phyloP scores from a whole-genome alignment of 805 yeast species.

The Alloascoidea hylecoeti region DNA sequence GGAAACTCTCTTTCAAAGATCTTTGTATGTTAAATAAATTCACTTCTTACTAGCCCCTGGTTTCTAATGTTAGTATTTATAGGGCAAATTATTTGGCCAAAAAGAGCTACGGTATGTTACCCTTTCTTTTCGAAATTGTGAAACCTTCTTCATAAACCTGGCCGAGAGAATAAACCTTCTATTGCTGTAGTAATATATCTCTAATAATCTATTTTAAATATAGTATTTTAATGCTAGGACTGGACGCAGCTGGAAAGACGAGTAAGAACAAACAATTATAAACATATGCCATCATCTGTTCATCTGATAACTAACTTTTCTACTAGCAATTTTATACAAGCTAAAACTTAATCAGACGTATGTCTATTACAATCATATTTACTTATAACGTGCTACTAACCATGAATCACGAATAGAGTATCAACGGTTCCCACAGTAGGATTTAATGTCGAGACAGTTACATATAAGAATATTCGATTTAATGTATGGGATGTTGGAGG shows the following conservation, averaged over 20 bases:
- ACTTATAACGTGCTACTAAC: not conserved
- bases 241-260: conserved; percentile 90
- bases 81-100: conserved; percentile 32
- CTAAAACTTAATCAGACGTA: conserved; percentile 51
- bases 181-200: conserved; percentile 4
- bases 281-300: not conserved
- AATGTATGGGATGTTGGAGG: conserved; percentile 97
- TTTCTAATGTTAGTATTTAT: not conserved
- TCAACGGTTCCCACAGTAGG: conserved; percentile 91
- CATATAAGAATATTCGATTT: conserved; percentile 68
- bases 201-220: not conserved
- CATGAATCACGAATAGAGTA: conserved; percentile 20
- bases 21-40: not conserved
- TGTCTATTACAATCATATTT: conserved; percentile 7
- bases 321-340: conserved; percentile 59
- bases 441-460: conserved; percentile 80
- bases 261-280: conserved; percentile 16
- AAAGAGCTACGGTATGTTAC: conserved; percentile 32
- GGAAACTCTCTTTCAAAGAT: not conserved
- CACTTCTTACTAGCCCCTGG: not conserved
- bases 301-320: conserved; percentile 6
- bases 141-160: no score
- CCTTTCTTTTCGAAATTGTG: no score
- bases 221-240: conserved; percentile 76
- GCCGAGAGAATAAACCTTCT: conserved; percentile 2